Evolutionary conservation across 225 moss, liverwort and hornwort species (phyloP).

Genomic region (Takakia lepidozioides): DNA sequence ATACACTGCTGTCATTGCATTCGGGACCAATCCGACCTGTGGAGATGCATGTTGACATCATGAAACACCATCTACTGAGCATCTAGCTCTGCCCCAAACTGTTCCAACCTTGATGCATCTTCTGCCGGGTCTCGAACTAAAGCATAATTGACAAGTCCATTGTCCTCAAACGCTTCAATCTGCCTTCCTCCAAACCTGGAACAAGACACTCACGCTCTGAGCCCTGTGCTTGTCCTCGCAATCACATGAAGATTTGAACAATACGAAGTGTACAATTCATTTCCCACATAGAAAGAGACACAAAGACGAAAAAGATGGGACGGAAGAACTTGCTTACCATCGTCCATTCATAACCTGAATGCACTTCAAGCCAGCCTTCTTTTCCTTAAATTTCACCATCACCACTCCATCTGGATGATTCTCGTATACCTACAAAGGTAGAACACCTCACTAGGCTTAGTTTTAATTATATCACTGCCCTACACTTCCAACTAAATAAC

Average conservation of each 20-base stretch:
- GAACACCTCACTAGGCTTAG: conserved; percentile 2
- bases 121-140: conserved; percentile 72
- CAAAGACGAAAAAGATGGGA: conserved; percentile 2
- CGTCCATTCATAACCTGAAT: conserved; percentile 95
- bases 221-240: too few relatives aligned
- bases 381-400: conserved; percentile 98
- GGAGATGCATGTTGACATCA: too few relatives aligned
- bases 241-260: not conserved
- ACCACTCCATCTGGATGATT: conserved; percentile 98
- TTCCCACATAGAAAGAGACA: not conserved
- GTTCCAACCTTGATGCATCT: conserved; percentile 87
- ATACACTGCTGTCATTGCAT: too few relatives aligned
- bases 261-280: not conserved
- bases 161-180: conserved; percentile 87
- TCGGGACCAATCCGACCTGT: too few relatives aligned
- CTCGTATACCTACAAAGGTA: conserved; percentile 70
- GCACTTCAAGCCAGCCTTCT: conserved; percentile 81
- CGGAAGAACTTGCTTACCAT: conserved; percentile 42
- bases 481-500: too few relatives aligned
- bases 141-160: conserved; percentile 83
- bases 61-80: too few relatives aligned
- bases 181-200: conserved; percentile 95
- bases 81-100: conserved; percentile 89
- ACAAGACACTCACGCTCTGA: too few relatives aligned
- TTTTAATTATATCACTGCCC: too few relatives aligned